Evolutionary conservation across 1,284 basidiomycete genomes (phyloP).

Genomic region (Wallemia ichthyophaga): DNA sequence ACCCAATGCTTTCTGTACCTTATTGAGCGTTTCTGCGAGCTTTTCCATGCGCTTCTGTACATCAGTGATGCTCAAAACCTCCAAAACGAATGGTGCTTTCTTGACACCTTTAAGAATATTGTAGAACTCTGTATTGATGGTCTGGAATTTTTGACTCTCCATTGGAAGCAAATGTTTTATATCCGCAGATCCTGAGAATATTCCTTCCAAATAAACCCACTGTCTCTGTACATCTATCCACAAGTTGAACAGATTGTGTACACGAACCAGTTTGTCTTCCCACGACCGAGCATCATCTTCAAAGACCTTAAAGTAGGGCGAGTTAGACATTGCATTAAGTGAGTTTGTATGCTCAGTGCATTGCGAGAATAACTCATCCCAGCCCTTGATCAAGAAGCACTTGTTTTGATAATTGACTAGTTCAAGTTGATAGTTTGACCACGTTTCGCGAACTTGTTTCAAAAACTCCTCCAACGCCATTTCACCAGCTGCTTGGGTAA

Average conservation of each 20-base stretch:
- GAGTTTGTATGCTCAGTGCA: conserved; percentile 91
- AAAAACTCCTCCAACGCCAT: conserved; percentile 12
- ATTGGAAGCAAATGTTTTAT: conserved; percentile 95
- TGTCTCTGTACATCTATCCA: conserved; percentile 99
- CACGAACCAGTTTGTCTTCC: conserved; percentile 81
- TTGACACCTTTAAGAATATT: conserved; percentile 98
- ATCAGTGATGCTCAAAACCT: conserved; percentile 83
- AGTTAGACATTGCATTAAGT: conserved; percentile 81
- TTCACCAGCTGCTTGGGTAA: conserved; percentile 92
- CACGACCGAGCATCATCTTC: conserved; percentile 64
- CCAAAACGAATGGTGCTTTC: conserved; percentile 90
- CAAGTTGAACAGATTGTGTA: conserved; percentile 87
- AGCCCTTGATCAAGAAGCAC: conserved; percentile 82
- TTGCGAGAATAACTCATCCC: conserved; percentile 93
- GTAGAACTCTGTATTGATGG: conserved; percentile 95
- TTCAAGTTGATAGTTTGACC: conserved; percentile 86
- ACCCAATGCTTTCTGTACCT: conserved; percentile 96
- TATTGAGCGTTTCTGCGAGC: conserved; percentile 75
- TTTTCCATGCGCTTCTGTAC: conserved; percentile 94
- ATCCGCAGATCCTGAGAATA: conserved; percentile 94
- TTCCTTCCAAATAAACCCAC: conserved; percentile 98
- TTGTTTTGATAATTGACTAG: conserved; percentile 97
- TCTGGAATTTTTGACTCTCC: conserved; percentile 86
- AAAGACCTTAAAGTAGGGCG: conserved; percentile 88
- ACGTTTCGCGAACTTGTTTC: conserved; percentile 67